These are phyloP conservation scores for Mrakiaceae sp. DNA, from an alignment of 1,284 basidiomycete genomes.

Conservation along the genomic window DNA sequence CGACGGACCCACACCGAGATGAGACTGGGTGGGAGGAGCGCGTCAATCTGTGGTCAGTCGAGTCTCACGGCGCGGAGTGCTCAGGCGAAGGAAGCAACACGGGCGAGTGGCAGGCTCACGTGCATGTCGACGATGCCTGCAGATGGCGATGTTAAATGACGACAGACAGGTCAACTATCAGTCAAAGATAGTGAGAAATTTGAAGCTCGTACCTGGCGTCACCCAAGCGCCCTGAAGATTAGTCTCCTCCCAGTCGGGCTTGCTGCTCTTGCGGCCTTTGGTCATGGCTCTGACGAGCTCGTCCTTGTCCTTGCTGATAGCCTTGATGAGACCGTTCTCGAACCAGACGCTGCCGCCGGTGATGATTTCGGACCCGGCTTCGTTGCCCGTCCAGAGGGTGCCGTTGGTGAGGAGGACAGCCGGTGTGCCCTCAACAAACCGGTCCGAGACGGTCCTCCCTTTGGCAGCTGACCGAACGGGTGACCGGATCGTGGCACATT, in stretches of 20 bases:
- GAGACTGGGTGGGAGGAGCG: constrained; percentile 62
- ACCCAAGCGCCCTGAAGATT: constrained; percentile 39
- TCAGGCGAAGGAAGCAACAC: neutral
- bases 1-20: constrained; percentile 55
- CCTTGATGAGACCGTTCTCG: constrained; percentile 38
- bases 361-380: constrained; percentile 46
- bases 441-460: constrained; percentile 51
- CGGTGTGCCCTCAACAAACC: constrained; percentile 54
- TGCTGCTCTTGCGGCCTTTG: constrained; percentile 3
- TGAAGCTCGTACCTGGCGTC: constrained; percentile 30
- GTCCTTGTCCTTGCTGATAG: constrained; percentile 26
- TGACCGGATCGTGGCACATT: constrained; percentile 4
- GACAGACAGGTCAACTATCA: constrained; percentile 2
- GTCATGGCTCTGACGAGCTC: constrained; percentile 18
- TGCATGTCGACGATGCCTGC: constrained; percentile 13
- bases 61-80: neutral
- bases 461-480: constrained; percentile 34
- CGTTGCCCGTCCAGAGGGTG: constrained; percentile 61
- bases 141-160: neutral
- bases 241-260: constrained; percentile 26
- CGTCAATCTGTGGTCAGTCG: neutral
- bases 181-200: neutral
- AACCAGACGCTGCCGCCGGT: constrained; percentile 39
- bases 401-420: constrained; percentile 63
- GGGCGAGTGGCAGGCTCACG: neutral